These are phyloP conservation scores for Ganoderma lucidum DNA, from an alignment of 1,284 basidiomycete species.

Conservation along the genomic window DNA sequence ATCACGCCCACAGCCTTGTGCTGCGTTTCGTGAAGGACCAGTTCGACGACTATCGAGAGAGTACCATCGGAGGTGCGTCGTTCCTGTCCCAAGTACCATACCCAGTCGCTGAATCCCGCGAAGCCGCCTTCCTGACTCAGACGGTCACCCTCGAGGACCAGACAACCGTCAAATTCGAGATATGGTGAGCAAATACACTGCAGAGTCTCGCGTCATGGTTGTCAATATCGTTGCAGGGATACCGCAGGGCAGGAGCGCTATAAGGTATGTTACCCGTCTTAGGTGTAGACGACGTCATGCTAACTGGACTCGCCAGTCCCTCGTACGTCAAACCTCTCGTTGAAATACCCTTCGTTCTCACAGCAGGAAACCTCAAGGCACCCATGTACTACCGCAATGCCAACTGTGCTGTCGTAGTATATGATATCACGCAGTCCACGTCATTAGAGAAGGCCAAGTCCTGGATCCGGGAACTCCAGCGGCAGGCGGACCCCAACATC, in stretches of 20 bases:
- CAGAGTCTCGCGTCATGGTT: background rate
- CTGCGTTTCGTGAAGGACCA: conserved; percentile 97
- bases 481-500: conserved; percentile 97
- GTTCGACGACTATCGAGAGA: conserved; percentile 97
- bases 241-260: conserved; percentile 95
- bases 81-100: conserved; percentile 12
- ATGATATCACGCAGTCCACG: conserved; percentile 86
- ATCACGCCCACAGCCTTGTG: conserved; percentile 70
- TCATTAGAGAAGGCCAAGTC: conserved; percentile 96
- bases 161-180: conserved; percentile 96
- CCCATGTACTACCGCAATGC: conserved; percentile 95
- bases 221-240: conserved; percentile 62
- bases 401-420: conserved; percentile 88
- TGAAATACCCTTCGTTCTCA: conserved; percentile 25
- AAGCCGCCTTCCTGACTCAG: conserved; percentile 96
- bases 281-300: conserved; percentile 13
- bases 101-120: conserved; percentile 41
- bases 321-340: conserved; percentile 33
- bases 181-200: conserved; percentile 72
- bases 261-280: conserved; percentile 62
- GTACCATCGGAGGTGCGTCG: conserved; percentile 80
- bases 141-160: conserved; percentile 91
- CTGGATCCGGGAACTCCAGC: conserved; percentile 97
- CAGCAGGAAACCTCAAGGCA: conserved; percentile 56
- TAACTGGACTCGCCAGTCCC: conserved; percentile 36